Base-by-base conservation (phyloP, 352 stramenopile species). In the Pythium aphanidermatum region DNA sequence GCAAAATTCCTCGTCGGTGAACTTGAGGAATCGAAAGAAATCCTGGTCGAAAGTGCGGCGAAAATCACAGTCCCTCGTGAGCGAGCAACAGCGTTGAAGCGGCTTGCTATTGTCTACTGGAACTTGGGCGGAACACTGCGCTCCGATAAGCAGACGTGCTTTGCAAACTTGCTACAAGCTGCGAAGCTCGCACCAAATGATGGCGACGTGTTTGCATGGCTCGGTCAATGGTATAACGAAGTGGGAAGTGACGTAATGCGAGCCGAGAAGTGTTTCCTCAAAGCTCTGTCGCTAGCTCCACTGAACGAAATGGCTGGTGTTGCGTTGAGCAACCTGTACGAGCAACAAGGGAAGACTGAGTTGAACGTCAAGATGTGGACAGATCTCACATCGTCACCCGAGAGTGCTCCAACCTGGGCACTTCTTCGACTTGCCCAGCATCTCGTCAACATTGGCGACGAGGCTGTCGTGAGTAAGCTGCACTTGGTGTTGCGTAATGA, bases 201-300 rank as follows among this genome's bases (percentile, higher is more conserved):
- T 37, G 66, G 63, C 0, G 74, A 86, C 25, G 70, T 77, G 14
- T 94, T 92, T 32, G 63, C 55, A 1, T 87, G 68, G 68, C 55
- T 94, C 21, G 83, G 83, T 8, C 74, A 74, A 41, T 94, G 78
- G 75, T 94, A 94, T 43, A 52, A 70, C 14, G 65, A 79, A 16
- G 48, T 91, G 2, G 70, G 49, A 4, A 59, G 52, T 0, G 83
- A 94, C 56, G 45, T 76, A 13, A 12, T 88, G 20, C 78, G 80
- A 16, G 83, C 80, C 1, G 80, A 92, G 37, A 94, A 94, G 43
- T 94, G 83, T 36, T 92, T 87, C 32, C 46, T 94, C 27, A 92
- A 92, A 42, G 78, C 83, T 16, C 63, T 94, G 16, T 71, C 76
- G 17, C 39, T 94, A 9, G 68, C 70, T 23, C 52, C 63, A 3